These are phyloP conservation scores for Lachnellula occidentalis DNA, from an alignment of 2,329 filamentous ascomycete genomes.

Conservation along the genomic window DNA sequence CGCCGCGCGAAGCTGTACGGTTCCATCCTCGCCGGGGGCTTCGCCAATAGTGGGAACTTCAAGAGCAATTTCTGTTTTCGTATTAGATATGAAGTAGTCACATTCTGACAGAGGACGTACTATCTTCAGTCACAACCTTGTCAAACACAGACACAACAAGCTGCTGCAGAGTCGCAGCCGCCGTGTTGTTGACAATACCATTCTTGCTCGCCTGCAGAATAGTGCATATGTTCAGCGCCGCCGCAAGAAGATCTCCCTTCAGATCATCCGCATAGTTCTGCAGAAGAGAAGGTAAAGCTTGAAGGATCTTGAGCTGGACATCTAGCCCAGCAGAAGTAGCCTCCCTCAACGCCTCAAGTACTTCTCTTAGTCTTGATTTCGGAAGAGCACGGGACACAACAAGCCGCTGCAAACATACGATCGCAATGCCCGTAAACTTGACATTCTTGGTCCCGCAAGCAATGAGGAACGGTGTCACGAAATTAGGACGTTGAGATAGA, in stretches of 20 bases:
- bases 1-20: slow-evolving; percentile 63
- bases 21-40: slow-evolving; percentile 59
- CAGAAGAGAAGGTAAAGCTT: slow-evolving; percentile 80
- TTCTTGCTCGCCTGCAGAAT: slow-evolving; percentile 88
- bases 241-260: slow-evolving; percentile 74
- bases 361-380: slow-evolving; percentile 72
- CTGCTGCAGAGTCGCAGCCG: slow-evolving; percentile 92
- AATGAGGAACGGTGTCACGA: slow-evolving; percentile 90
- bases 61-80: slow-evolving; percentile 30
- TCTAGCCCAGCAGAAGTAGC: slow-evolving; percentile 77
- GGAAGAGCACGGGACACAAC: slow-evolving; percentile 79
- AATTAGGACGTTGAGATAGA: slow-evolving; percentile 72
- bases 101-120: slow-evolving; percentile 39
- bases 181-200: slow-evolving; percentile 89
- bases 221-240: slow-evolving; percentile 83
- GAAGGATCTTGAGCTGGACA: slow-evolving; percentile 91
- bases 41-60: slow-evolving; percentile 59
- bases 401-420: slow-evolving; percentile 83
- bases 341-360: slow-evolving; percentile 82
- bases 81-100: slow-evolving; percentile 19
- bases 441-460: slow-evolving; percentile 86
- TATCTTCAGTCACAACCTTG: slow-evolving; percentile 78
- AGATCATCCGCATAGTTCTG: slow-evolving; percentile 86
- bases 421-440: slow-evolving; percentile 82
- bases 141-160: slow-evolving; percentile 90